Evolutionary conservation across 2,329 filamentous ascomycete genomes (phyloP), one percentile per base, ranked within the genome.

Genomic region (Pezizomycotina sp.): DNA sequence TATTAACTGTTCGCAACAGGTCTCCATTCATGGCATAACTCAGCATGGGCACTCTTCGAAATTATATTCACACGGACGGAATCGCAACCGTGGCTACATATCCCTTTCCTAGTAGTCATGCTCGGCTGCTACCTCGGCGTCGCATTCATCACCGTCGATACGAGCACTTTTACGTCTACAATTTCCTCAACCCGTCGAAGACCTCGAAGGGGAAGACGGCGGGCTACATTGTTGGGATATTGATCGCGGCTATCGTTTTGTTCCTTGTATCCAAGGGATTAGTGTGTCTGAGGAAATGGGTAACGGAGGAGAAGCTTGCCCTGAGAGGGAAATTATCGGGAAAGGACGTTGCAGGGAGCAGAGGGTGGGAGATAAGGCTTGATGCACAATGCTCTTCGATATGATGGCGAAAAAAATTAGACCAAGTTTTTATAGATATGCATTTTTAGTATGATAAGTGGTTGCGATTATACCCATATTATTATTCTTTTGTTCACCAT

Each of bases 1-100:
- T 34, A 16, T 26, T 38, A 26, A 39, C 15, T 2, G 4, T 14
- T 15, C 14, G 39, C 25, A 15, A 21, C 36, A 63, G 66, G 60
- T 80, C 48, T 78, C 74, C 25, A 66, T 79, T 56, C 82, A 92
- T 57, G 74, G 62, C 13, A 58, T 91, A 91, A 91, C 60, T 66
- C 68, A 30, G 54, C 64, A 34, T 82, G 80, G 54, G 77, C 77
- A 1, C 60, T 84, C n/a, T 68, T 82, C 50, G 80, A 91, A 58
- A 66, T 89, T 48, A 16, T 76, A 14, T 48, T 89, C 21, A 64
- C 80, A 2, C 65, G 78, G 24, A 78, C 75, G 3, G 60, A 62
- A 5, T 67, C 71, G 7, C 63, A 68, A 16, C 67, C 73, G 0
- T 74, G 69, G 59, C 57, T 77, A 14, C 73, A 83, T 51, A 55